Base-by-base conservation (phyloP, 2,329 filamentous ascomycete species). In the Hypoxylon sp. region DNA sequence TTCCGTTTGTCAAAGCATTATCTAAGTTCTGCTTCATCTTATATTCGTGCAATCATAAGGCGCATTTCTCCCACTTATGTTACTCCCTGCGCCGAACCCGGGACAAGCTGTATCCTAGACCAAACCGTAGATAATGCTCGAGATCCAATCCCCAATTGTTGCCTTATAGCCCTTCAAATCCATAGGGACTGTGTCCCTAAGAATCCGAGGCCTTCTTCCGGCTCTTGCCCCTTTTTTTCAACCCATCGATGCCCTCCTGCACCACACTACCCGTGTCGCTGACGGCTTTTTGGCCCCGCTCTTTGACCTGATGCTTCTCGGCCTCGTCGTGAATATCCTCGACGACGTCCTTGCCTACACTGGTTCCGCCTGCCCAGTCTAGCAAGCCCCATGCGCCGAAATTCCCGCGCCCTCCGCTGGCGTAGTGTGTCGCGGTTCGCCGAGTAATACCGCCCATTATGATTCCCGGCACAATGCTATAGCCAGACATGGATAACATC, bases 401-500 rank as follows among this genome's bases (percentile, higher is more conserved):
- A 67, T 91, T 91, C 0, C 88, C 88, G 13, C 80, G 78, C 0
- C 88, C 88, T 19, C 81, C 75, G 10, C 81, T 82, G 27, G 86
- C 84, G 75, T 90, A 89, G 74, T 92, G 90, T 2, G 83, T 81
- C 0, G 80, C 79, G 0, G 79, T 80, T 19, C 82, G 82, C 10
- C 80, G 78, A 6, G 82, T 75, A 65, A 87, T 83, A 8, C 85
- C 85, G 46, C 85, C 82, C 81, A 87, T 82, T 67, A 88, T 70
- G 50, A 87, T 82, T 0, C 86, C 86, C 0, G 86, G 86, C 0
- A 87, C 79, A 6, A 88, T 80, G 15, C 84, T 87, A 79, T 93
- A 94, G 0, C 91, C 91, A 0, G 88, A 92, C 79, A 88, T 88
- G 29, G 89, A 82, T 52, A 93, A 81, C 0, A 88, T 88, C 70